Conservation (phyloP, 2,329 filamentous ascomycete species). For the Calonectria hongkongensis region DNA sequence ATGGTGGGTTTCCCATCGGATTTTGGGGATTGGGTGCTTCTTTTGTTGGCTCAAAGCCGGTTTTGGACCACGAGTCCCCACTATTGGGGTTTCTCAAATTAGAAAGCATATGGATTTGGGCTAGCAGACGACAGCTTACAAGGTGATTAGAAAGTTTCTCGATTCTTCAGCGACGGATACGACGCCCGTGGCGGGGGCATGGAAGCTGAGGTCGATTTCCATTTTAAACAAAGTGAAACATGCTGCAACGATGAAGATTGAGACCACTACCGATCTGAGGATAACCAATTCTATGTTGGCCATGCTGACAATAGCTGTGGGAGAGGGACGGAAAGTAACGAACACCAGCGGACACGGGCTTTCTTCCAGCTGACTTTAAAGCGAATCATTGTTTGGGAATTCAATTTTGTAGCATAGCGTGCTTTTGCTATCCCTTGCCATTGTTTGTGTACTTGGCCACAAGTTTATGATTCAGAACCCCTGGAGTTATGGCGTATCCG, state of each 20-base stretch:
- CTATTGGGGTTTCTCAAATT: slow-evolving; percentile 35
- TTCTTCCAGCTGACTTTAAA: too few species aligned
- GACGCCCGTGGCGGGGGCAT: not conserved
- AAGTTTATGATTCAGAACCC: too few species aligned
- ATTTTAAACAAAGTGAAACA: too few species aligned
- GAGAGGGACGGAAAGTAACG: too few species aligned
- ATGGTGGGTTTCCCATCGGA: slow-evolving; percentile 77
- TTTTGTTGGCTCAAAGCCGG: slow-evolving; percentile 71
- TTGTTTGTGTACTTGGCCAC: too few species aligned
- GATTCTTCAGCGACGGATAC: not conserved
- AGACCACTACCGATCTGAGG: not conserved
- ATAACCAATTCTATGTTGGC: not conserved
- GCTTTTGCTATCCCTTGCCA: too few species aligned
- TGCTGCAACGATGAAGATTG: not conserved
- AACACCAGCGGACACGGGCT: too few species aligned
- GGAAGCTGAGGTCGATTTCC: too few species aligned
- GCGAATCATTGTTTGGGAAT: too few species aligned
- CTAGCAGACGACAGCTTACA: not conserved
- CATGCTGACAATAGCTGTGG: too few species aligned
- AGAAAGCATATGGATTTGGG: not conserved
- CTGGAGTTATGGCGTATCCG: too few species aligned
- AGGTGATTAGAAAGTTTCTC: not conserved
- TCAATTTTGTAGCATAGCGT: too few species aligned
- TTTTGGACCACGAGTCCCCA: slow-evolving; percentile 58
- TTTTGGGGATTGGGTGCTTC: slow-evolving; percentile 71